Evolutionary conservation across 2,329 filamentous ascomycete genomes (phyloP).

Genomic region (Plenodomus lindquistii): DNA sequence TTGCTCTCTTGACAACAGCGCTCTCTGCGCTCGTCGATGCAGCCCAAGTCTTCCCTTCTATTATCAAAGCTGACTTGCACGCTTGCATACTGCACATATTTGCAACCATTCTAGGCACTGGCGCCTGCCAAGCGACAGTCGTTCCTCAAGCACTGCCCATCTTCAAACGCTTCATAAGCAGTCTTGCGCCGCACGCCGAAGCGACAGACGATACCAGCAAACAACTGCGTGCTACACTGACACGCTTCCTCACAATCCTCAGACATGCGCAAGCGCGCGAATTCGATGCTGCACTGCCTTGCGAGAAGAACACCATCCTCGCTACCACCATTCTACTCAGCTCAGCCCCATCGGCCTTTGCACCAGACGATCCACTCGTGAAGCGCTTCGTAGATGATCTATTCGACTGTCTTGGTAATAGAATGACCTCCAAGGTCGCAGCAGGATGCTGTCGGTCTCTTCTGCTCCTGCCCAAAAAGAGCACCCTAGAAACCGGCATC

Average conservation of each 20-base stretch:
- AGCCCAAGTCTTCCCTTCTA: constrained; percentile 90
- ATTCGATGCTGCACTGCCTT: constrained; percentile 75
- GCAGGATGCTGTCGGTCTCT: constrained; percentile 87
- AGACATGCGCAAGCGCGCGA: constrained; percentile 76
- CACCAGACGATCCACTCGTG: constrained; percentile 74
- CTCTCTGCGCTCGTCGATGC: constrained; percentile 91
- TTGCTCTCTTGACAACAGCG: constrained; percentile 76
- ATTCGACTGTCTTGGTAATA: constrained; percentile 78
- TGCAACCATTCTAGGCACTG: constrained; percentile 85
- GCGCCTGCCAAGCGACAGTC: constrained; percentile 82
- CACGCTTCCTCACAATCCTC: constrained; percentile 80
- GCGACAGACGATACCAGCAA: constrained; percentile 58
- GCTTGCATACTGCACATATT: constrained; percentile 98
- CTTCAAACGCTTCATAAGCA: constrained; percentile 85
- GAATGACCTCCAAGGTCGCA: constrained; percentile 86
- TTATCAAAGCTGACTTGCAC: constrained; percentile 95
- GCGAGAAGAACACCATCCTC: constrained; percentile 90
- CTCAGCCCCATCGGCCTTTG: constrained; percentile 72
- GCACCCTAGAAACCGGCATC: constrained; percentile 59
- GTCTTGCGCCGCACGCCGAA: constrained; percentile 59
- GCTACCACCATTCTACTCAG: constrained; percentile 89
- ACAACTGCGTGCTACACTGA: constrained; percentile 80
- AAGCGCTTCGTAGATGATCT: constrained; percentile 77
- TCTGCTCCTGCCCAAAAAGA: constrained; percentile 64
- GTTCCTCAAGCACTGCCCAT: constrained; percentile 89